phyloP scores from a whole-genome alignment of 768 basidiomycete species.

The Chalciporus piperatus region DNA sequence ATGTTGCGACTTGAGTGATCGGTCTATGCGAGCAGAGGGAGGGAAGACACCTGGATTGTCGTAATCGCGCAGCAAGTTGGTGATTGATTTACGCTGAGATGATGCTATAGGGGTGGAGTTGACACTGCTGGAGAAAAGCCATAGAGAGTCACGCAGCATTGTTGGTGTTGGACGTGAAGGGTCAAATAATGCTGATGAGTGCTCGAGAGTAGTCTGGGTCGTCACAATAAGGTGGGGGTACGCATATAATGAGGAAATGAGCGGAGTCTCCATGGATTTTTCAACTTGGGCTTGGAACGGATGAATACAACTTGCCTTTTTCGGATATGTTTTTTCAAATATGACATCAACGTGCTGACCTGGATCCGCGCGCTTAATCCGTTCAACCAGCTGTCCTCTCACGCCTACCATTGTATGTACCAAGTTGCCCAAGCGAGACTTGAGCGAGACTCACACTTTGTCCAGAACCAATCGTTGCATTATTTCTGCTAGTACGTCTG shows the following conservation, averaged over 20 bases:
- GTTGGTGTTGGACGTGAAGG: conserved; percentile 6
- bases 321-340: conserved; percentile 16
- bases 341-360: neutral
- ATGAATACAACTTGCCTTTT: conserved; percentile 17
- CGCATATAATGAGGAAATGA: neutral
- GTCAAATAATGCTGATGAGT: neutral
- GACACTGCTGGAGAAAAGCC: conserved; percentile 15
- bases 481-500: conserved; percentile 10
- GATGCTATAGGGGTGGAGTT: conserved; percentile 15
- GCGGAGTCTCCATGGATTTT: neutral
- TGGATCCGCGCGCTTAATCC: no score
- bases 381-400: no score
- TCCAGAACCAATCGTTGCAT: neutral
- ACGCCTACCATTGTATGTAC: neutral
- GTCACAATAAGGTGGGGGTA: neutral
- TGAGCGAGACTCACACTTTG: conserved; percentile 1
- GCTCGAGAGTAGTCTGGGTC: neutral
- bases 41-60: conserved; percentile 67
- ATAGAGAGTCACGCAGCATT: conserved; percentile 26
- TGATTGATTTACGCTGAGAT: conserved; percentile 18
- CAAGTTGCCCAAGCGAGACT: no score
- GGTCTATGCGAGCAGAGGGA: conserved; percentile 70
- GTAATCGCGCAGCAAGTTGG: conserved; percentile 46
- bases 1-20: conserved; percentile 58
- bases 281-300: neutral